These are phyloP conservation scores for Ambrosiella beaveri DNA, from an alignment of 2,329 filamentous ascomycete species.

Conservation along the genomic window DNA sequence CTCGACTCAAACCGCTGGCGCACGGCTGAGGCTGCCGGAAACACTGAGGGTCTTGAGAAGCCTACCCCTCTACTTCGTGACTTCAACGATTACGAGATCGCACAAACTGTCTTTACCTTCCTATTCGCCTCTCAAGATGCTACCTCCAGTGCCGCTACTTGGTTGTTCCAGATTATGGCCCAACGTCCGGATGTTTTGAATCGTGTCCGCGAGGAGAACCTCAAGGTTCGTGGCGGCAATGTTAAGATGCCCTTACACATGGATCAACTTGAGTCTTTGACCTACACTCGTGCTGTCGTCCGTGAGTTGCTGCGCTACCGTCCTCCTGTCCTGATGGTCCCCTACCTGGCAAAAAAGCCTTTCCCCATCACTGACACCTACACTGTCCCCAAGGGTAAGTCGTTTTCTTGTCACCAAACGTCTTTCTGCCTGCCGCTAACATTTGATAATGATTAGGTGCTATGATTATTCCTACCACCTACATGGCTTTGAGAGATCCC, in stretches of 20 bases:
- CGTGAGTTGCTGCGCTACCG: slow-evolving; percentile 85
- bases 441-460: slow-evolving; percentile 33
- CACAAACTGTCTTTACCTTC: slow-evolving; percentile 89
- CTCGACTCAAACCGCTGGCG: slow-evolving; percentile 69
- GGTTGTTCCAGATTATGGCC: slow-evolving; percentile 87
- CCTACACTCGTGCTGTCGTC: slow-evolving; percentile 81
- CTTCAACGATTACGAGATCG: slow-evolving; percentile 81
- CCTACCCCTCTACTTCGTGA: slow-evolving; percentile 66
- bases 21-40: slow-evolving; percentile 57
- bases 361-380: slow-evolving; percentile 81
- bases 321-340: slow-evolving; percentile 92
- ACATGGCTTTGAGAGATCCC: slow-evolving; percentile 77
- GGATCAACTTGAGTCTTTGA: slow-evolving; percentile 75
- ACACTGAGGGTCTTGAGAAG: slow-evolving; percentile 56
- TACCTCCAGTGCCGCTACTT: slow-evolving; percentile 81
- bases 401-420: not conserved
- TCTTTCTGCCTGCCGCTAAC: slow-evolving; percentile 13
- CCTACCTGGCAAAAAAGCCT: slow-evolving; percentile 83
- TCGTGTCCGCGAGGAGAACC: slow-evolving; percentile 81
- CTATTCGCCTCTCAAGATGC: slow-evolving; percentile 95
- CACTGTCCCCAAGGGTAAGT: slow-evolving; percentile 70
- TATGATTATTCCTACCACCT: slow-evolving; percentile 88
- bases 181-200: slow-evolving; percentile 86
- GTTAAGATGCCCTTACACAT: slow-evolving; percentile 53
- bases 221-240: slow-evolving; percentile 58